phyloP scores from a whole-genome alignment of 805 yeast species.

The Candida boleticola region DNA sequence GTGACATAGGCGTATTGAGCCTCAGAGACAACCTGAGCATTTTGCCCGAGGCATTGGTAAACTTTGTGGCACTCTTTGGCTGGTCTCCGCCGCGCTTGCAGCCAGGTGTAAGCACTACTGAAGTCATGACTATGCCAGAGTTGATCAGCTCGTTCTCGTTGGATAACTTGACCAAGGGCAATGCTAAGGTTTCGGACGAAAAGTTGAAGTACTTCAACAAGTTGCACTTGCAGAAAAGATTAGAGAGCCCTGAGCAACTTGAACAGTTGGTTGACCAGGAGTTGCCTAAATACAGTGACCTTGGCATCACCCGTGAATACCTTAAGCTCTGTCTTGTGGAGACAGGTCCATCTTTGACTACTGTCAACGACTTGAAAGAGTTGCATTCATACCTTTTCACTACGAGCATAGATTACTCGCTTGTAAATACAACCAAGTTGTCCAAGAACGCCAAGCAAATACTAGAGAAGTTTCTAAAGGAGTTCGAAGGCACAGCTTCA shows the following conservation, averaged over 20 bases:
- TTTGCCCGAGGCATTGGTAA: slow-evolving; percentile 82
- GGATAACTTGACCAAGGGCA: slow-evolving; percentile 83
- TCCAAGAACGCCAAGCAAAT: slow-evolving; percentile 16
- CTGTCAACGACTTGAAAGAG: slow-evolving; percentile 49
- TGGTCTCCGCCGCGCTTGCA: slow-evolving; percentile 79
- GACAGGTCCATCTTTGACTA: slow-evolving; percentile 51
- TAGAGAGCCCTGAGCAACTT: slow-evolving; percentile 37
- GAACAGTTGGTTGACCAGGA: slow-evolving; percentile 33
- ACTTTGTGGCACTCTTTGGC: slow-evolving; percentile 87
- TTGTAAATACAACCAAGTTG: slow-evolving; percentile 4
- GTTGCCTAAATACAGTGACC: slow-evolving; percentile 13
- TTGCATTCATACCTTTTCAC: slow-evolving; percentile 50
- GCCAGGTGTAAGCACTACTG: slow-evolving; percentile 48
- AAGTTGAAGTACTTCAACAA: slow-evolving; percentile 80
- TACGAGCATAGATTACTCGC: slow-evolving; percentile 27
- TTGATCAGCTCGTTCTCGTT: slow-evolving; percentile 57
- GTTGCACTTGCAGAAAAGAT: slow-evolving; percentile 49
- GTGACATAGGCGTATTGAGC: slow-evolving; percentile 70
- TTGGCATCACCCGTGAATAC: background rate
- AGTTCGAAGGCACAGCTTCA: slow-evolving; percentile 9
- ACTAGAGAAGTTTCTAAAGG: slow-evolving; percentile 12
- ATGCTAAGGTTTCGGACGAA: slow-evolving; percentile 82
- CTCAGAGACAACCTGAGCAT: slow-evolving; percentile 58
- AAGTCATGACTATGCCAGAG: slow-evolving; percentile 50
- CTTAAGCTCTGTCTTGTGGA: slow-evolving; percentile 20